Percentiles rank a stretch among this genome's conserved stretches.
phyloP scores from a whole-genome alignment of 495 filamentous ascomycete genomes.

The Cercophora scortea region DNA sequence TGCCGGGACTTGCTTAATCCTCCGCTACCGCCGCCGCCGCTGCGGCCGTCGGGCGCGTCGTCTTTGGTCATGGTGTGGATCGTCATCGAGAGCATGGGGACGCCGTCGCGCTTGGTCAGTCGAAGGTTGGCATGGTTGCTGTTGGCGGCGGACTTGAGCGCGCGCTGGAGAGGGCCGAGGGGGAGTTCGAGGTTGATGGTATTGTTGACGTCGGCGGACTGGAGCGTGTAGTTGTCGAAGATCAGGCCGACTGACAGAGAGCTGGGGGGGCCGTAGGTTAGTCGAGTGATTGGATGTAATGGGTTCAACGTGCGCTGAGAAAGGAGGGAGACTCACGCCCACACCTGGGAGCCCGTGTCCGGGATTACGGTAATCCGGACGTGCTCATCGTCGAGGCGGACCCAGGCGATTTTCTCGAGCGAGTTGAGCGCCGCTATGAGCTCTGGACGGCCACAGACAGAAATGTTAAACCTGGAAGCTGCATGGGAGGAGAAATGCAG shows the following conservation, averaged over 20 bases:
- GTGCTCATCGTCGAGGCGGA: slow-evolving; percentile 76
- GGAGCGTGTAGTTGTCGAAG: slow-evolving; percentile 81
- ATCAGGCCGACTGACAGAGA: slow-evolving; percentile 65
- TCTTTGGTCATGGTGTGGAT: slow-evolving; percentile 57
- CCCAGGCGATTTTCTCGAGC: slow-evolving; percentile 87
- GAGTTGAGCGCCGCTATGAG: slow-evolving; percentile 77
- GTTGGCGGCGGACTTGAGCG: slow-evolving; percentile 73
- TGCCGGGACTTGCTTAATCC: slow-evolving; percentile 6
- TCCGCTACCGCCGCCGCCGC: slow-evolving; percentile 10
- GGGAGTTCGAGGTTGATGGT: slow-evolving; percentile 95
- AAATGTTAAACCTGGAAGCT: slow-evolving; percentile 1
- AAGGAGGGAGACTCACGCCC: slow-evolving; percentile 63
- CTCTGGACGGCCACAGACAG: slow-evolving; percentile 47
- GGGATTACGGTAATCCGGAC: slow-evolving; percentile 93
- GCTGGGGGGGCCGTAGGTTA: slow-evolving; percentile 14
- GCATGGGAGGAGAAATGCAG: not conserved
- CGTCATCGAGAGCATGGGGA: slow-evolving; percentile 78
- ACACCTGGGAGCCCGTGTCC: slow-evolving; percentile 89
- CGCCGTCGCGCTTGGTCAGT: slow-evolving; percentile 82
- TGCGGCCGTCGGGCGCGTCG: slow-evolving; percentile 19
- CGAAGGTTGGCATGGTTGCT: slow-evolving; percentile 74
- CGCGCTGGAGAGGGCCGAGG: slow-evolving; percentile 68
- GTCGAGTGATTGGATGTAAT: not conserved
- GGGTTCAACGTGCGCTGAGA: not conserved
- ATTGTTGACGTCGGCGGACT: slow-evolving; percentile 71